Percentiles rank a stretch among this genome's conserved stretches.
These are phyloP conservation scores for Penicillium sp. DNA, from an alignment of 2,329 filamentous ascomycete species.

Conservation along the genomic window DNA sequence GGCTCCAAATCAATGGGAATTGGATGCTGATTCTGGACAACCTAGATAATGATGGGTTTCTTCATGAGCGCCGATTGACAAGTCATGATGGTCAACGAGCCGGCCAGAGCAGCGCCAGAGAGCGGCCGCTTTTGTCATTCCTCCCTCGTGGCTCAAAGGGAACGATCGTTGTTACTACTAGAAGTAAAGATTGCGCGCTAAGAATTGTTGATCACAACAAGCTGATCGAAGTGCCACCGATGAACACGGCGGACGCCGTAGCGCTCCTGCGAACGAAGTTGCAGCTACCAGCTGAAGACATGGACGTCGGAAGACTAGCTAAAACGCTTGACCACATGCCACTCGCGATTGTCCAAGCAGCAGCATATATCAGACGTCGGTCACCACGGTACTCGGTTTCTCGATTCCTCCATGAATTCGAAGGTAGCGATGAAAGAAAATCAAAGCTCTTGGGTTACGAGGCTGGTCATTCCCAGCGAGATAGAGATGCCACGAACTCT, in stretches of 20 bases:
- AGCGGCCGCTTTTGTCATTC: slow-evolving; percentile 12
- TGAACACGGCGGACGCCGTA: slow-evolving; percentile 28
- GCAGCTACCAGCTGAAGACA: background rate
- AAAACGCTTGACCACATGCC: slow-evolving; percentile 10
- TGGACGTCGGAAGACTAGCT: background rate
- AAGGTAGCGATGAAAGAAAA: no score
- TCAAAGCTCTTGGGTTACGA: slow-evolving; percentile 32
- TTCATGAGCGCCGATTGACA: slow-evolving; percentile 1
- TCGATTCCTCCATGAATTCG: no score
- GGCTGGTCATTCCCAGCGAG: slow-evolving; percentile 19
- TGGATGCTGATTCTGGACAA: slow-evolving; percentile 33
- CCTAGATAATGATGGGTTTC: slow-evolving; percentile 23
- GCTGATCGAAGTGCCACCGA: slow-evolving; percentile 19
- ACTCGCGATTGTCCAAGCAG: slow-evolving; percentile 33
- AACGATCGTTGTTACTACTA: slow-evolving; percentile 20
- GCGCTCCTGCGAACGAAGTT: slow-evolving; percentile 34
- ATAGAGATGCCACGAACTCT: slow-evolving; percentile 25
- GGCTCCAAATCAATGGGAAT: slow-evolving; percentile 20
- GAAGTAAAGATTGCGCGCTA: slow-evolving; percentile 11
- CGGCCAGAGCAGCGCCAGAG: background rate
- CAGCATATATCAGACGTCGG: slow-evolving; percentile 27
- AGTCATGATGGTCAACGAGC: background rate
- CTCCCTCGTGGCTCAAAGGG: slow-evolving; percentile 19
- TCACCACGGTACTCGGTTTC: no score
- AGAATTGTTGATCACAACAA: slow-evolving; percentile 8